Evolutionary conservation across 2,329 filamentous ascomycete genomes (phyloP).

Genomic region (Alternaria sp.): DNA sequence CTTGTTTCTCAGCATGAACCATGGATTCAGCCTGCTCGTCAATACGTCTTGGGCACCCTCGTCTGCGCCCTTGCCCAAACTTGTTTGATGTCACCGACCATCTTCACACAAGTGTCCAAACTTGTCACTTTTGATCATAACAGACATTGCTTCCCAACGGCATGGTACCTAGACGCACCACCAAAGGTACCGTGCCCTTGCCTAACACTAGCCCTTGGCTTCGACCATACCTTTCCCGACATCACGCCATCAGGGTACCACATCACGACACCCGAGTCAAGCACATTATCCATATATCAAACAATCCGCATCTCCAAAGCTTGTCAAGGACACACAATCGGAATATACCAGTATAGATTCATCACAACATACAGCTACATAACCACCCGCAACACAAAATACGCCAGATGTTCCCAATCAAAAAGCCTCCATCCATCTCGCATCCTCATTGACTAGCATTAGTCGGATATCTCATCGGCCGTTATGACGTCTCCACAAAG

Average conservation of each 20-base stretch:
- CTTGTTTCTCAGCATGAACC: neutral
- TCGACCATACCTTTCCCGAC: neutral
- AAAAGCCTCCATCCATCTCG: conserved; percentile 11
- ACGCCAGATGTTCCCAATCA: conserved; percentile 8
- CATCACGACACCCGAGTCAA: conserved; percentile 2
- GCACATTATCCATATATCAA: conserved; percentile 2
- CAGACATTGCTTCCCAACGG: neutral
- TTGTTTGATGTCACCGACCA: neutral
- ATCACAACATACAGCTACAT: neutral
- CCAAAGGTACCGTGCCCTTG: too few species aligned
- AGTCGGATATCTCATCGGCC: conserved; percentile 38
- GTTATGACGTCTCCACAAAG: conserved; percentile 23
- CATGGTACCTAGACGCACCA: neutral
- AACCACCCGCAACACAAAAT: conserved; percentile 13
- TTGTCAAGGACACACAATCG: neutral
- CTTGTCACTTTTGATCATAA: neutral
- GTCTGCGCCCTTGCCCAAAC: neutral
- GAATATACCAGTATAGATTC: conserved; percentile 10
- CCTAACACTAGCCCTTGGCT: neutral
- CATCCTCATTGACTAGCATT: conserved; percentile 30
- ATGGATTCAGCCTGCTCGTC: neutral
- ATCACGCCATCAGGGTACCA: conserved; percentile 34
- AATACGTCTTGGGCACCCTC: neutral
- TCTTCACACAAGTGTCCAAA: neutral
- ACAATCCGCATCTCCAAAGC: neutral